Percentiles rank a stretch among this genome's conserved stretches.
These are phyloP conservation scores for Curvularia sp. DNA, from an alignment of 2,329 filamentous ascomycete species.

Conservation along the genomic window DNA sequence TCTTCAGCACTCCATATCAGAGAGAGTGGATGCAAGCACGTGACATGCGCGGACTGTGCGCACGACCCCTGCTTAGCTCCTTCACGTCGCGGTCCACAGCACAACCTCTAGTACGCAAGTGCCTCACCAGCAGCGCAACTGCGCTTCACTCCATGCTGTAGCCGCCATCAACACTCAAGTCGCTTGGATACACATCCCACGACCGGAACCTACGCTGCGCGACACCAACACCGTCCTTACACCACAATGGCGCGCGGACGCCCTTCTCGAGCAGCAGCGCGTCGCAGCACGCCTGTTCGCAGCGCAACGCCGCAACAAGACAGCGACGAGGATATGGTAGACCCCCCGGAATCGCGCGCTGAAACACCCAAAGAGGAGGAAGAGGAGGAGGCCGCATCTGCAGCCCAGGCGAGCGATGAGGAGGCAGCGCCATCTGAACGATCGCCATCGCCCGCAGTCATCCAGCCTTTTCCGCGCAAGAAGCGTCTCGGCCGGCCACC, in stretches of 20 bases:
- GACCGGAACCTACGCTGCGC: background rate
- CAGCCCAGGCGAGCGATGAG: constrained; percentile 51
- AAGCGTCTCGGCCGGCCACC: constrained; percentile 82
- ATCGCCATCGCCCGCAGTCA: constrained; percentile 56
- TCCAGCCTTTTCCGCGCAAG: constrained; percentile 70
- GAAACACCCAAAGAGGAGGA: constrained; percentile 58
- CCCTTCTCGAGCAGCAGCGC: constrained; percentile 49
- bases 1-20: background rate
- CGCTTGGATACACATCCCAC: background rate
- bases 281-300: constrained; percentile 47
- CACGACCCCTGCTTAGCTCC: constrained; percentile 23
- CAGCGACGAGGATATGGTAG: constrained; percentile 47
- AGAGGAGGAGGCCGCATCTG: constrained; percentile 57
- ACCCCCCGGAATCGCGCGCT: constrained; percentile 43
- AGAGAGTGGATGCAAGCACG: constrained; percentile 5
- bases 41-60: constrained; percentile 16
- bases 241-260: constrained; percentile 46
- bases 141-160: constrained; percentile 7
- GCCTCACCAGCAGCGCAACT: constrained; percentile 9
- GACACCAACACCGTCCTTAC: background rate
- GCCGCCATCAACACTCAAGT: constrained; percentile 2
- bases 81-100: constrained; percentile 25
- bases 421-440: constrained; percentile 56
- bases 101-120: constrained; percentile 13
- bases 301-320: constrained; percentile 48